Percentiles rank a stretch among this genome's conserved stretches.
These are phyloP conservation scores for Corylus avellana DNA, from an alignment of 306 rosid species.

Conservation along the genomic window DNA sequence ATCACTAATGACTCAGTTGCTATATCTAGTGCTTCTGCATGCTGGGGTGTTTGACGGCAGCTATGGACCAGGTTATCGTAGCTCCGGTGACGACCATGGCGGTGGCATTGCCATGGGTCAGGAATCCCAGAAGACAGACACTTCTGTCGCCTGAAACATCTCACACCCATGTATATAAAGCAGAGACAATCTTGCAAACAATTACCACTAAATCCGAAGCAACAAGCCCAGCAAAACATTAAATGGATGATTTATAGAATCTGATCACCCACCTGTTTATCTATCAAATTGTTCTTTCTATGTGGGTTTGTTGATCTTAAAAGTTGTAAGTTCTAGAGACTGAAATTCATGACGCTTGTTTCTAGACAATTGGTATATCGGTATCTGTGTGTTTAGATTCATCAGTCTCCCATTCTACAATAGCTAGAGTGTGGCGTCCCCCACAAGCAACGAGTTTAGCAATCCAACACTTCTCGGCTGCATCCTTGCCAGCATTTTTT, in stretches of 20 bases:
- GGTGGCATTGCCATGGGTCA: neutral
- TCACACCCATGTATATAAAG: neutral
- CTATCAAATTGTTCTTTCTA: conserved; percentile 2
- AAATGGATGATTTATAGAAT: neutral
- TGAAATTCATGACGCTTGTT: neutral
- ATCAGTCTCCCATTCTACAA: conserved; percentile 69
- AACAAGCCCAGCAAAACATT: neutral
- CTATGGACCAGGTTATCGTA: conserved; percentile 30
- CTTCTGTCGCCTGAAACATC: conserved; percentile 1
- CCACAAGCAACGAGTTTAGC: conserved; percentile 90
- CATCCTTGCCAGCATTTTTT: conserved; percentile 21
- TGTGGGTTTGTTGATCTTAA: conserved; percentile 1
- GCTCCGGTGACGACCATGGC: neutral
- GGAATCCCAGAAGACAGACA: too few relatives aligned
- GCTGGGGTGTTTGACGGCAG: conserved; percentile 35
- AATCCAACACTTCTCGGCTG: conserved; percentile 60
- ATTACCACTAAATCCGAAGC: too few relatives aligned
- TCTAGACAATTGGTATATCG: conserved; percentile 11
- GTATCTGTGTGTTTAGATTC: conserved; percentile 33
- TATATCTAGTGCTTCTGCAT: conserved; percentile 40
- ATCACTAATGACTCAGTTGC: conserved; percentile 37
- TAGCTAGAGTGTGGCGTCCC: conserved; percentile 93
- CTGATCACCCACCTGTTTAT: neutral
- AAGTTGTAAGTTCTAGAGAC: conserved; percentile 2
- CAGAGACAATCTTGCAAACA: neutral